Conservation (phyloP, 176 grass and related monocot genomes). For the Rhynchospora pubera region DNA sequence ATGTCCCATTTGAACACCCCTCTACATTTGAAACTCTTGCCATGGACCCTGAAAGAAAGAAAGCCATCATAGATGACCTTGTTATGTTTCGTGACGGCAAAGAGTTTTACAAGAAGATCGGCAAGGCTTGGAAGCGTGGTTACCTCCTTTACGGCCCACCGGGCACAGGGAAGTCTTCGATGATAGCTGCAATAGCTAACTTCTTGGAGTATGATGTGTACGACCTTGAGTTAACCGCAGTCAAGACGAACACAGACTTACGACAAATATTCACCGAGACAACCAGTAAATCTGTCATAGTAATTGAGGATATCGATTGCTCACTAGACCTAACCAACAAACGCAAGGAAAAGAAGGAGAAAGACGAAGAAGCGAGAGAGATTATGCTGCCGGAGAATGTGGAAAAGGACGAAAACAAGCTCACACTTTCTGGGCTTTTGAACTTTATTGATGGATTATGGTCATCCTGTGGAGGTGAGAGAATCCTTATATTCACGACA, state of each 20-base stretch:
- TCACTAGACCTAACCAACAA: conserved; percentile 24
- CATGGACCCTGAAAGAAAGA: too few species aligned
- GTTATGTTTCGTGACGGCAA: too few species aligned
- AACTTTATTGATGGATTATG: conserved; percentile 33
- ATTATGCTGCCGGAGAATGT: not conserved
- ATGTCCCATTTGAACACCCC: too few species aligned
- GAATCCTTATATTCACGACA: conserved; percentile 32
- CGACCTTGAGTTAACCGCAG: conserved; percentile 20
- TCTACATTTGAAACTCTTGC: too few species aligned
- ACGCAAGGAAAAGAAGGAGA: conserved; percentile 1
- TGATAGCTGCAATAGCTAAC: conserved; percentile 24
- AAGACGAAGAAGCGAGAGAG: not conserved
- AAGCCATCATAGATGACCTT: too few species aligned
- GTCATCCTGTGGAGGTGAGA: conserved; percentile 28
- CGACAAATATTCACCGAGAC: conserved; percentile 22
- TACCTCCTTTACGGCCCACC: conserved; percentile 29
- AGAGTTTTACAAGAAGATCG: too few species aligned
- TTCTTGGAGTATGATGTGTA: conserved; percentile 24
- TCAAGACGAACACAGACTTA: conserved; percentile 23
- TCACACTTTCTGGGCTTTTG: conserved; percentile 30
- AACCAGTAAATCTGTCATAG: conserved; percentile 15
- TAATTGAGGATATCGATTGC: conserved; percentile 31
- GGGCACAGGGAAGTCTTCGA: conserved; percentile 28
- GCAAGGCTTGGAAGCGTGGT: conserved; percentile 30
- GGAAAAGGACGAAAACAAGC: not conserved